These are phyloP conservation scores for Homolaphlyctis polyrhiza DNA, from an alignment of 371 early-diverging fungal genomes.

Conservation along the genomic window DNA sequence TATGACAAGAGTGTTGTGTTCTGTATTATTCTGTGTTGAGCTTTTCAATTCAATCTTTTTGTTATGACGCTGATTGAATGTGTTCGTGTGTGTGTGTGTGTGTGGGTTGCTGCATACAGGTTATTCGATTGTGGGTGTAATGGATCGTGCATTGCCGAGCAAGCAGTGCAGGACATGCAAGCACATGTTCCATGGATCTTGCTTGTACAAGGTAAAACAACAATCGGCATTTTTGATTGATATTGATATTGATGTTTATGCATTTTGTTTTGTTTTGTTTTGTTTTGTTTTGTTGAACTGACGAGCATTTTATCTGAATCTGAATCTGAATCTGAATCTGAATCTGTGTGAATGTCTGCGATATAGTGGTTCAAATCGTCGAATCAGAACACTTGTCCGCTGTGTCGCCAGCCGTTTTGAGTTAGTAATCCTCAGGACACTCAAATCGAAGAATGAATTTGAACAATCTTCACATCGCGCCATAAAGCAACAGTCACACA, in stretches of 20 bases:
- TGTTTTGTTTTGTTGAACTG: background rate
- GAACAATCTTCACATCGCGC: background rate
- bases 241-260: no score
- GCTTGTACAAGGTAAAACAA: conserved; percentile 86
- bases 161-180: conserved; percentile 93
- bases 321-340: no score
- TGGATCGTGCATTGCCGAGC: conserved; percentile 84
- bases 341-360: no score
- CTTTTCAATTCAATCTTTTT: conserved; percentile 2
- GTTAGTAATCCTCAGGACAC: no score
- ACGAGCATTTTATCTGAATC: background rate
- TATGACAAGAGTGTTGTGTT: no score
- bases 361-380: conserved; percentile 92
- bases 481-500: background rate
- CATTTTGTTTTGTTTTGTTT: background rate
- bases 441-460: conserved; percentile 4
- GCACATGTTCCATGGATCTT: conserved; percentile 90
- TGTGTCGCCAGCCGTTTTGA: conserved; percentile 83
- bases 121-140: conserved; percentile 85
- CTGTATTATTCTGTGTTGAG: no score
- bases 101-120: conserved; percentile 11
- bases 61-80: no score
- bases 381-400: conserved; percentile 85
- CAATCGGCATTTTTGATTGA: no score
- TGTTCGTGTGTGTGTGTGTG: no score